A percentile compares a stretch with the other conserved stretches of the same genome.
Evolutionary conservation across 768 basidiomycete species (phyloP).

Genomic region (Mycena haematopus): DNA sequence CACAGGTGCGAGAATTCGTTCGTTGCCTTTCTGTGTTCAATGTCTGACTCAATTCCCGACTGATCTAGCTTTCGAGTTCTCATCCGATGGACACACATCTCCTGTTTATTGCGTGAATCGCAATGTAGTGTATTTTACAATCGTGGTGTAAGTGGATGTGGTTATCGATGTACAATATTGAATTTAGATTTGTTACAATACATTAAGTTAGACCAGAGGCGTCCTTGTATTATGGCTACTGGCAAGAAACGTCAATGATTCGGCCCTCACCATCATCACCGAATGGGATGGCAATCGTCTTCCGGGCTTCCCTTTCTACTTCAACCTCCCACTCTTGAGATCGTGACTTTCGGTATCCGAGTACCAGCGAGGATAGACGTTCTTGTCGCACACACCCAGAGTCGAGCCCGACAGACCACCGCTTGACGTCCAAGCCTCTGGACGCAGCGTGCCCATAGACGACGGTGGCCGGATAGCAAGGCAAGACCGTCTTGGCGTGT

Average conservation of each 20-base stretch:
- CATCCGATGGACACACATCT: slow-evolving; percentile 48
- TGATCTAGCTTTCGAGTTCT: slow-evolving; percentile 41
- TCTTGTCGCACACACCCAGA: slow-evolving; percentile 69
- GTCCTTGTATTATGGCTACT: neutral
- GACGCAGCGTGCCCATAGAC: slow-evolving; percentile 88
- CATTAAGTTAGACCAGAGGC: neutral
- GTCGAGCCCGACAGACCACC: slow-evolving; percentile 88
- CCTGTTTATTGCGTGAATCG: slow-evolving; percentile 37
- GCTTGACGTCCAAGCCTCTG: slow-evolving; percentile 79
- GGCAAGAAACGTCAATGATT: slow-evolving; percentile 60
- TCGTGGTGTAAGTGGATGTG: neutral
- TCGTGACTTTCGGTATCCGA: neutral
- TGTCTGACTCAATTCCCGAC: neutral
- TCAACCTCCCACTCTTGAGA: slow-evolving; percentile 24
- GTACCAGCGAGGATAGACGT: slow-evolving; percentile 15
- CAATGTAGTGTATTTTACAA: neutral
- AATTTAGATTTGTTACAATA: slow-evolving; percentile 22
- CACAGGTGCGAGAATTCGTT: slow-evolving; percentile 56
- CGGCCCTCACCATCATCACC: slow-evolving; percentile 66
- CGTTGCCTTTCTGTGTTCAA: slow-evolving; percentile 13
- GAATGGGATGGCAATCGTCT: slow-evolving; percentile 49
- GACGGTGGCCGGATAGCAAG: slow-evolving; percentile 78
- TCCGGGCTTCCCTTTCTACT: slow-evolving; percentile 29
- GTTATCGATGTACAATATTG: slow-evolving; percentile 9
- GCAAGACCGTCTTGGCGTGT: slow-evolving; percentile 42